Conservation (phyloP, 1,284 basidiomycete species). For the Trichosporon faecale region DNA sequence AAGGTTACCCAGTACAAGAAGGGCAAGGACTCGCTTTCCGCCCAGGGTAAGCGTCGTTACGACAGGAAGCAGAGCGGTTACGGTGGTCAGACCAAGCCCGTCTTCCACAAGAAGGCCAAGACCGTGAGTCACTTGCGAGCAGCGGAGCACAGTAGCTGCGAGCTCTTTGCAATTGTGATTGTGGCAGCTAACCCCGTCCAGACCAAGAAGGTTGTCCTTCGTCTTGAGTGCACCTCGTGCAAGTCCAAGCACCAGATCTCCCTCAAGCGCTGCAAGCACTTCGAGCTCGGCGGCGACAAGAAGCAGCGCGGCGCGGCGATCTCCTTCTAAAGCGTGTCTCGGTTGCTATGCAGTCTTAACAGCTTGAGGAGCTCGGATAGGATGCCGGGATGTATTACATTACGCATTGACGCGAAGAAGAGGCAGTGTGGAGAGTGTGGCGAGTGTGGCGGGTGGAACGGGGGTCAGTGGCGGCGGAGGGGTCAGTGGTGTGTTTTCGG, state of each 20-base stretch:
- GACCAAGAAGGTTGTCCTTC: slow-evolving; percentile 98
- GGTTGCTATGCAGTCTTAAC: slow-evolving; percentile 6
- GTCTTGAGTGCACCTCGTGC: slow-evolving; percentile 96
- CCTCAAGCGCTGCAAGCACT: slow-evolving; percentile 99
- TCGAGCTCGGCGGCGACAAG: slow-evolving; percentile 99
- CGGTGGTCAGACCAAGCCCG: slow-evolving; percentile 99
- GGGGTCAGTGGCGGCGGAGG: background rate
- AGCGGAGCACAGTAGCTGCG: background rate
- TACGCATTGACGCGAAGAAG: background rate
- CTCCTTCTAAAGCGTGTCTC: slow-evolving; percentile 32
- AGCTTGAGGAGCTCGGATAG: slow-evolving; percentile 19
- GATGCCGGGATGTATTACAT: slow-evolving; percentile 24
- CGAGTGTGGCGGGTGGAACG: background rate
- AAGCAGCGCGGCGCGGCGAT: slow-evolving; percentile 79
- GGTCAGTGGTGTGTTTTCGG: background rate
- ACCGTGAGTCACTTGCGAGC: slow-evolving; percentile 33
- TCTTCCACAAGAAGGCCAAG: slow-evolving; percentile 80
- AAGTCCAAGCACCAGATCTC: slow-evolving; percentile 97
- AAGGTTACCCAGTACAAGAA: slow-evolving; percentile 98
- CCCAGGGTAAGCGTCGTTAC: slow-evolving; percentile 99
- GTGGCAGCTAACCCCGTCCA: slow-evolving; percentile 20
- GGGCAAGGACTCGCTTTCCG: slow-evolving; percentile 92
- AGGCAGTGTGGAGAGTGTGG: background rate
- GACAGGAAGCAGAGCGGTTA: slow-evolving; percentile 98
- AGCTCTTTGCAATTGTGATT: no score